Evolutionary conservation across 2,329 filamentous ascomycete genomes (phyloP), one percentile per base, ranked within the genome.

Genomic region (Elsinoe perseae): DNA sequence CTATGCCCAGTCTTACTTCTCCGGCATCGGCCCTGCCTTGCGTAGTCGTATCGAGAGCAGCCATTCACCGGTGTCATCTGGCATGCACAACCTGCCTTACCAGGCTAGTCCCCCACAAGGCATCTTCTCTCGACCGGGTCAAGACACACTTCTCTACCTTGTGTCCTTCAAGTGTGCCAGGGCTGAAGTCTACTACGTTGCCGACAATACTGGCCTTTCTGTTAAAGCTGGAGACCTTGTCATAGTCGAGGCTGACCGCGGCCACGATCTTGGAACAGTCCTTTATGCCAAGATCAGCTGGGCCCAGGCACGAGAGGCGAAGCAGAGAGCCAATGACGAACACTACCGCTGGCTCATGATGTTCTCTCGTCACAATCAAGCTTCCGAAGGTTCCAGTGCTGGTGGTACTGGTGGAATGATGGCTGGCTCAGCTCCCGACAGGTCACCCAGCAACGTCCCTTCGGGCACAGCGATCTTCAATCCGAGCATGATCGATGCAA

Each of bases 301-400:
- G 80, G 85, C 90, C 62, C 82, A 86, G 53, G 93, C 93, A 7
- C 91, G 93, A 66, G 86, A 93, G 48, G 75, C 90, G 62, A 95
- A 96, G 70, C 89, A 95, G 64, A 85, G 93, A 64, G 95, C 92
- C 62, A 87, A 87, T 1, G 89, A 96, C 68, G 90, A 97, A 68
- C 93, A 98, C 69, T 96, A 95, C 74, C 91, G 90, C 66, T 97
- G 92, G 89, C 79, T 98, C 54, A 95, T 97, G 87, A 93, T 97
- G 87, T 98, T 96, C 70, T 95, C 60, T n/a, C 61, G 62, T 48
- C 70, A 70, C 64, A 70, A 69, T 57, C 63, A 66, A 25, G 62
- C 62, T 21, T 62, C 63, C 62, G n/a, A 63, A 64, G 44, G 57
- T 28, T 25, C 54, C 2, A 48, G 55, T 34, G 25, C 59, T 8